Evolutionary conservation across 2,329 filamentous ascomycete genomes (phyloP).

Genomic region (Chaetomiaceae sp.): DNA sequence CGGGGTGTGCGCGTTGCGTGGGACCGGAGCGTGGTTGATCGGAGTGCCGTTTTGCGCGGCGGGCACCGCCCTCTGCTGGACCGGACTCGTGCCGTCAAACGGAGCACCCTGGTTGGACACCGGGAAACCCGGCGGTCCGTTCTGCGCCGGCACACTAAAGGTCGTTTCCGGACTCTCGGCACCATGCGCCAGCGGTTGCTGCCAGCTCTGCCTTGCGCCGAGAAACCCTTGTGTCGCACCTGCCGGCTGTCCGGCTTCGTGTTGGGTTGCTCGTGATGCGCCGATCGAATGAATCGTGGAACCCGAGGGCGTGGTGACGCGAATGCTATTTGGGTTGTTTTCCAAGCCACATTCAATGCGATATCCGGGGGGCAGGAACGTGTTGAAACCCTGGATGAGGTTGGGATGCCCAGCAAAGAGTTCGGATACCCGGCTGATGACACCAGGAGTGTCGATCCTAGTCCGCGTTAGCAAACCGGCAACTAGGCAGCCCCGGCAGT

Average conservation of each 20-base stretch:
- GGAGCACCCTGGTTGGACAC: conserved; percentile 41
- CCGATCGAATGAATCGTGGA: conserved; percentile 88
- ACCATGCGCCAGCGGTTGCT: conserved; percentile 51
- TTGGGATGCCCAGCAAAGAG: conserved; percentile 94
- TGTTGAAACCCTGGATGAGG: conserved; percentile 96
- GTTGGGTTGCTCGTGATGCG: conserved; percentile 43
- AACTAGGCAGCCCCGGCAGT: neutral
- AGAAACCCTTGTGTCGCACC: conserved; percentile 42
- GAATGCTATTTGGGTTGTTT: conserved; percentile 91
- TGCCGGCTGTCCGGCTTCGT: conserved; percentile 40
- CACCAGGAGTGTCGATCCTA: conserved; percentile 92
- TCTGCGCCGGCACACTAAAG: conserved; percentile 56
- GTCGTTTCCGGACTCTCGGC: conserved; percentile 59
- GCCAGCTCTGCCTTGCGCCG: conserved; percentile 46
- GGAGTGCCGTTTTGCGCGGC: conserved; percentile 34
- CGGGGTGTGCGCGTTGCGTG: conserved; percentile 55
- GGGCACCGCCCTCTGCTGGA: conserved; percentile 30
- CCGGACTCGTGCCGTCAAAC: conserved; percentile 31
- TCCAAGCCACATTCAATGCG: conserved; percentile 93
- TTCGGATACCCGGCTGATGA: conserved; percentile 93
- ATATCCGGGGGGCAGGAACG: conserved; percentile 91
- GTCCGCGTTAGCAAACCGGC: conserved; percentile 14
- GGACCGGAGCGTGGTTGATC: conserved; percentile 41
- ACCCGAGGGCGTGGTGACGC: conserved; percentile 96
- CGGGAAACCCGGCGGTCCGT: conserved; percentile 36